Percentiles rank a stretch among this genome's conserved stretches.
Conservation (phyloP, 2,329 filamentous ascomycete genomes). For the Apiospora sp. region DNA sequence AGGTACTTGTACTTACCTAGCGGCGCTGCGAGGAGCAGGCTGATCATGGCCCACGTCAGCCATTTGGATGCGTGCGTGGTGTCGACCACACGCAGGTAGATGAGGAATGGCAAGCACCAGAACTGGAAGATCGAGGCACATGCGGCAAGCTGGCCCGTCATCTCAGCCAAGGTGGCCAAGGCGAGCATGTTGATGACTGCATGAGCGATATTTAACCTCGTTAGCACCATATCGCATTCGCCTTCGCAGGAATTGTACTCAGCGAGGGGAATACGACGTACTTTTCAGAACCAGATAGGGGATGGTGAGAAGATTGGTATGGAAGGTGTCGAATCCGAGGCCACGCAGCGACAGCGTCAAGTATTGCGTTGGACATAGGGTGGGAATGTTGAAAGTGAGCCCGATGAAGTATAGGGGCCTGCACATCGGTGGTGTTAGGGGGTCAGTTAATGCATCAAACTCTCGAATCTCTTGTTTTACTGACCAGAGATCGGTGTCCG, state of each 20-base stretch:
- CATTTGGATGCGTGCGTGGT: constrained; percentile 64
- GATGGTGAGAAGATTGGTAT: constrained; percentile 62
- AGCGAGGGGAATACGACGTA: constrained; percentile 40
- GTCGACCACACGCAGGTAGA: constrained; percentile 56
- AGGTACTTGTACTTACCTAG: background rate
- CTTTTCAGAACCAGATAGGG: constrained; percentile 48
- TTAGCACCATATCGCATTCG: background rate
- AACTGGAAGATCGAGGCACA: constrained; percentile 59
- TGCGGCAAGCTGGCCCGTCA: constrained; percentile 52
- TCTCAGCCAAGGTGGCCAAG: constrained; percentile 60
- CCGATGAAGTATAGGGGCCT: constrained; percentile 60
- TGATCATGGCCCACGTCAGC: constrained; percentile 49
- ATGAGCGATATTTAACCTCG: constrained; percentile 33
- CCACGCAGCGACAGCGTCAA: constrained; percentile 37
- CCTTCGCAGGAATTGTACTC: background rate
- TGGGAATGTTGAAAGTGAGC: constrained; percentile 44
- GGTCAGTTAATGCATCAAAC: background rate
- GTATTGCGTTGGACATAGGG: constrained; percentile 48
- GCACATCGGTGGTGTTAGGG: constrained; percentile 46
- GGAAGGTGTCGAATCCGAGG: constrained; percentile 49
- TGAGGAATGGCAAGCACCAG: constrained; percentile 56
- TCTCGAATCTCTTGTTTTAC: background rate
- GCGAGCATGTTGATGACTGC: constrained; percentile 52
- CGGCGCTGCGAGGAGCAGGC: constrained; percentile 58
- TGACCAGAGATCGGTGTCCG: constrained; percentile 62